Conservation (phyloP, 805 yeast genomes). For the Hanseniaspora mollemarum region DNA sequence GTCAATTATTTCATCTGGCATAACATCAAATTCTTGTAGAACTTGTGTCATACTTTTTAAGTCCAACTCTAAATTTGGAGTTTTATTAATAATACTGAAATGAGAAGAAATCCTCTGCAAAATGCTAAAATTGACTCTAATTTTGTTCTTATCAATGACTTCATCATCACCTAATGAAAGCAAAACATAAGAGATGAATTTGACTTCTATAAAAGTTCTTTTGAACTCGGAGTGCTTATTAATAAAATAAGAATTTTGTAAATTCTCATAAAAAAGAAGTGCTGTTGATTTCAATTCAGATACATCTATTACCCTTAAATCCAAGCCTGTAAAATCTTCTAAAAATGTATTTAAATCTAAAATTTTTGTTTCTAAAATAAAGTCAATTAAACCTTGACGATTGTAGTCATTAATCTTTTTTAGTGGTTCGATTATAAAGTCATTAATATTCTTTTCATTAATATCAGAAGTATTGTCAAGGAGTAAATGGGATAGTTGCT, state of each 20-base stretch:
- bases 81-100: conserved; percentile 1
- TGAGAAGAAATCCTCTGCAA: neutral
- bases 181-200: neutral
- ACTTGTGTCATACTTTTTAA: no score
- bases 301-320: neutral
- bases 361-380: neutral
- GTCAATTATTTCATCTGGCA: neutral
- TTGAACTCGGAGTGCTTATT: neutral
- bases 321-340: neutral
- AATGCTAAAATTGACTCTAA: neutral
- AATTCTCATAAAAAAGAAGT: neutral
- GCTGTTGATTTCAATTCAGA: neutral
- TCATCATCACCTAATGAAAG: neutral
- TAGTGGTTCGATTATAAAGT: neutral
- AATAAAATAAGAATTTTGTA: neutral
- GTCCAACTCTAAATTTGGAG: neutral
- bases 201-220: neutral
- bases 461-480: neutral
- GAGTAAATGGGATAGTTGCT: neutral
- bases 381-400: neutral
- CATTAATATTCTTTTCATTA: neutral
- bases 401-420: neutral
- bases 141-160: neutral
- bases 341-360: neutral
- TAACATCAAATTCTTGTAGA: neutral